Percentiles rank a stretch among this genome's conserved stretches.
Evolutionary conservation across 1,139 yeast genomes (phyloP).

Genomic region (Taphrina flavorubra): DNA sequence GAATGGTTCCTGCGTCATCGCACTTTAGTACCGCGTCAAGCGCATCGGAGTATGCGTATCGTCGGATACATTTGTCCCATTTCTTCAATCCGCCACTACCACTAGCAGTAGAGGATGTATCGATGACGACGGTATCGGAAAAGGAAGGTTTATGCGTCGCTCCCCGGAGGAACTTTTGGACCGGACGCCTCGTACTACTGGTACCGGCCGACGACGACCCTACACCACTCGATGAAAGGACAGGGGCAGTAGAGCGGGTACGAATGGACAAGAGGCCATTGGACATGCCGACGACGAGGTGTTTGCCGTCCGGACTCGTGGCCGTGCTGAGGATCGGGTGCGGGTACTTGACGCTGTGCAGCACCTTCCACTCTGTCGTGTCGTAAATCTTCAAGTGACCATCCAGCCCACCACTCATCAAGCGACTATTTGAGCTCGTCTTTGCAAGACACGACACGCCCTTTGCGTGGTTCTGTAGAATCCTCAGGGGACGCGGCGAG

Average conservation of each 20-base stretch:
- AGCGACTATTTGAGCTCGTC: slow-evolving; percentile 68
- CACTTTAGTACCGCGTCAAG: slow-evolving; percentile 80
- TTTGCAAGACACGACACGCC: slow-evolving; percentile 75
- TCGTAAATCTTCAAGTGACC: slow-evolving; percentile 97
- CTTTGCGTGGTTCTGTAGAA: slow-evolving; percentile 82
- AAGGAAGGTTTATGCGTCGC: slow-evolving; percentile 88
- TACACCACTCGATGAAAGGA: too few species aligned
- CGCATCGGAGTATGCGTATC: slow-evolving; percentile 92
- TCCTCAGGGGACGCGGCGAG: slow-evolving; percentile 51
- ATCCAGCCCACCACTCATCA: slow-evolving; percentile 90
- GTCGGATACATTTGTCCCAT: slow-evolving; percentile 81
- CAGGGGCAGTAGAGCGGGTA: slow-evolving; percentile 67
- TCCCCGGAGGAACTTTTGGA: slow-evolving; percentile 85
- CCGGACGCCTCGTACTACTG: slow-evolving; percentile 59
- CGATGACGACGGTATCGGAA: slow-evolving; percentile 73
- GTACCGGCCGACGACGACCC: slow-evolving; percentile 42
- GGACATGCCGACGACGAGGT: slow-evolving; percentile 90
- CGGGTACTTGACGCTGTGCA: slow-evolving; percentile 63
- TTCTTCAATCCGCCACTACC: slow-evolving; percentile 67
- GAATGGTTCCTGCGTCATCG: slow-evolving; percentile 72
- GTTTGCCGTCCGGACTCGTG: slow-evolving; percentile 72
- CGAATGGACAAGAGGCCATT: slow-evolving; percentile 87
- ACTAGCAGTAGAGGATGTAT: slow-evolving; percentile 49
- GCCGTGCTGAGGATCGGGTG: slow-evolving; percentile 41
- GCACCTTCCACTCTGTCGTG: slow-evolving; percentile 80